Percentiles rank a stretch among this genome's conserved stretches.
Conservation (phyloP, 2,329 filamentous ascomycete species). For the Hysterium pulicare region DNA sequence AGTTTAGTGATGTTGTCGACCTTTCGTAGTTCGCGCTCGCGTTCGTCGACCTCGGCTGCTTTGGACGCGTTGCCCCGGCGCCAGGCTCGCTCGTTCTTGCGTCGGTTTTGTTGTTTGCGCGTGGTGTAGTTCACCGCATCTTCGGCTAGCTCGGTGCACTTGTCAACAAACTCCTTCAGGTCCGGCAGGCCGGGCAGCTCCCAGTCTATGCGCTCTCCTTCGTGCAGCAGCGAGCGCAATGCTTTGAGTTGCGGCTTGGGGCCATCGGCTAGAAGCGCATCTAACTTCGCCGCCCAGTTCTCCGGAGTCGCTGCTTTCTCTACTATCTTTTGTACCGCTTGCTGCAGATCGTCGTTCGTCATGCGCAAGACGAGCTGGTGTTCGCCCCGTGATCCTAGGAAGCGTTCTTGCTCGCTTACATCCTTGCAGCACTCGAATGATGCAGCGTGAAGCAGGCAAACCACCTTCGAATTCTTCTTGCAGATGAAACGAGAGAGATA, state of each 20-base stretch:
- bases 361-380: constrained; percentile 78
- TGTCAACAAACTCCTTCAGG: constrained; percentile 85
- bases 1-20: constrained; percentile 85
- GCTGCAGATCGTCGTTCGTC: constrained; percentile 65
- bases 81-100: constrained; percentile 88
- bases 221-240: constrained; percentile 77
- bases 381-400: constrained; percentile 50
- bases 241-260: constrained; percentile 81
- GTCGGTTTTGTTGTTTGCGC: constrained; percentile 93
- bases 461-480: constrained; percentile 71
- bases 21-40: constrained; percentile 78
- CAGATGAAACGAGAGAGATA: constrained; percentile 91
- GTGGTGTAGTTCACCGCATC: constrained; percentile 95
- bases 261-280: constrained; percentile 78
- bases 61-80: constrained; percentile 67
- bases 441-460: constrained; percentile 82
- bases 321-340: constrained; percentile 69
- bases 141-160: constrained; percentile 96
- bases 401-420: constrained; percentile 62
- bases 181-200: constrained; percentile 77
- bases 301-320: constrained; percentile 87
- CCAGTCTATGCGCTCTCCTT: constrained; percentile 95
- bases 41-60: constrained; percentile 78
- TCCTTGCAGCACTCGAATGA: constrained; percentile 73
- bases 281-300: constrained; percentile 85